These are phyloP conservation scores for Prunella vulgaris DNA, from an alignment of 257 asterid species.

Conservation along the genomic window DNA sequence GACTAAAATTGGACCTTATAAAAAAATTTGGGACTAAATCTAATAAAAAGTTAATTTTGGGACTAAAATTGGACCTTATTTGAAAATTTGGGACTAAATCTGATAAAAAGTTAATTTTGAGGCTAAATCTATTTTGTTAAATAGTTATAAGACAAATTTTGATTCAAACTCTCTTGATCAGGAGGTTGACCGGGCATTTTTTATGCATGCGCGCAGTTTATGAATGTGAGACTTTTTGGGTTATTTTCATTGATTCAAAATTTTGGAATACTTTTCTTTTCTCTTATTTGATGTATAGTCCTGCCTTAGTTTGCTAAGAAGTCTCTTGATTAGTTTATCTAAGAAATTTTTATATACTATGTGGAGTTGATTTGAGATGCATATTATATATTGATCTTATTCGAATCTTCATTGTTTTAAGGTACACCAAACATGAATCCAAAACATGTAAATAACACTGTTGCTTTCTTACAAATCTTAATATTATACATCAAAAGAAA, in stretches of 20 bases:
- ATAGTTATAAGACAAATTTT: too few species aligned
- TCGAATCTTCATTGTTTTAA: background rate
- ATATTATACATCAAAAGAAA: too few species aligned
- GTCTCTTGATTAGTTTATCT: background rate
- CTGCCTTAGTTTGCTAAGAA: background rate
- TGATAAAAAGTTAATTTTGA: too few species aligned
- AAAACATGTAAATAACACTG: background rate
- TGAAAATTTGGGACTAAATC: too few species aligned
- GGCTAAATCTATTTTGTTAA: too few species aligned
- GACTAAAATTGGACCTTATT: too few species aligned
- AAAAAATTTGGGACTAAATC: too few species aligned
- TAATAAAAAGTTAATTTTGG: too few species aligned
- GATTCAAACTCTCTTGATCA: too few species aligned
- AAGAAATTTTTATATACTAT: too few species aligned
- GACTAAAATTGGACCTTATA: too few species aligned
- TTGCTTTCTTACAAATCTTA: background rate
- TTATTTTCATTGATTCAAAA: background rate
- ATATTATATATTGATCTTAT: background rate
- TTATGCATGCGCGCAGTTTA: too few species aligned
- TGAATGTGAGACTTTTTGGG: constrained; percentile 1
- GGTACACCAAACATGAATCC: background rate
- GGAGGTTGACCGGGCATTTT: constrained; percentile 59
- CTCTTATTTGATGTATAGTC: background rate
- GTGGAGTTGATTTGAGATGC: background rate
- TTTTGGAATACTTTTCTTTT: background rate